Base-by-base conservation (phyloP, 176 grass and related monocot genomes). In the Juncus effusus region DNA sequence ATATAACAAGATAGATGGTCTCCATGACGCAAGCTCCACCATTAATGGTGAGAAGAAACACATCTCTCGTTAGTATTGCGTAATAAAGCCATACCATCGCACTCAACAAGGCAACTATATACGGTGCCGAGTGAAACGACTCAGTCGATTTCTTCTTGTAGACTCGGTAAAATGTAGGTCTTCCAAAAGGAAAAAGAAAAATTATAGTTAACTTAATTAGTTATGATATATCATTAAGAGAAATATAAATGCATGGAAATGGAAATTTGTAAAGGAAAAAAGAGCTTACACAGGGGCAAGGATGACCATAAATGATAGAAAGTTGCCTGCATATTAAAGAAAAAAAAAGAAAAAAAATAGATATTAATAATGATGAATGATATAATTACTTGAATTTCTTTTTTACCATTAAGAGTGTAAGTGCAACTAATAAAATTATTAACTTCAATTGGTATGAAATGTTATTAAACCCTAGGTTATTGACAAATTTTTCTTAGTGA, bases 1-100 rank as follows among this genome's bases (percentile, higher is more conserved):
- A 96, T 37, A 96, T 85, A 41, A 68, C 35, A 37, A 91, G 69
- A 81, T 87, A 96, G 76, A 63, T 13, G 63, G 75, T 54, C 79
- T 96, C 83, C 41, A 83, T 40, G 61, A 90, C 7, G 79, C 81
- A 78, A 4, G 76, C 72, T 8, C 69, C 36, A 40, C 45, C 13
- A 71, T 96, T 91, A 80, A 96, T 96, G 81, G 91, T 76, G 61
- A 96, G 84, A 47, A 90, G 79, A 54, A 96, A 73, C 36, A 78
- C 3, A 60, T 96, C 84, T 7, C 3, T 65, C 16, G 42, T 83
- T 8, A 96, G 76, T 35, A 90, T 70, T 3, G 84, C 91, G 61
- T 96, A 96, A 62, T 88, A 96, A 35, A 91, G 42, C 87, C 91
- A 96, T 74, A 96, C 68, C 91, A 81, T 83, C 52, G 91, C 91